Percentiles rank a stretch among this genome's conserved stretches.
phyloP scores from a whole-genome alignment of 768 basidiomycete genomes.

The Tricholoma matsutake region DNA sequence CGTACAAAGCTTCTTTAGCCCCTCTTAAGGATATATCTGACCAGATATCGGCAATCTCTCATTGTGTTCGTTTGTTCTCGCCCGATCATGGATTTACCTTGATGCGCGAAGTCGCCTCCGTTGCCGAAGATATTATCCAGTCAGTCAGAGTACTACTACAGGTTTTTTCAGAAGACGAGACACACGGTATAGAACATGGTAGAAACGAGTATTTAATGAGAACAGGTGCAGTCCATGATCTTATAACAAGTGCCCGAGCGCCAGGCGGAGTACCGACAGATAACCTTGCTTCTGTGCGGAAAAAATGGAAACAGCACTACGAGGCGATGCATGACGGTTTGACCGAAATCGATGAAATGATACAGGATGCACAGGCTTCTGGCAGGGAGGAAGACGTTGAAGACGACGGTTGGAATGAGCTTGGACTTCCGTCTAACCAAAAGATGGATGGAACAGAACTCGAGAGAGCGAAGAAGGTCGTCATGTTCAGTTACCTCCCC shows the following conservation, averaged over 20 bases:
- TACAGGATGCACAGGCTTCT: slow-evolving; percentile 35
- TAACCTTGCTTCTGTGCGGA: slow-evolving; percentile 56
- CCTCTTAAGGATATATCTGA: slow-evolving; percentile 53
- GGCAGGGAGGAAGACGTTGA: slow-evolving; percentile 28
- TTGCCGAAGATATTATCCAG: slow-evolving; percentile 40
- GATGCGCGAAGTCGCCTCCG: slow-evolving; percentile 37
- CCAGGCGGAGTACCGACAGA: slow-evolving; percentile 48
- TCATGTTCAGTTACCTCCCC: slow-evolving; percentile 6
- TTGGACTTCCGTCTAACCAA: slow-evolving; percentile 47
- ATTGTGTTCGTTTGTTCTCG: slow-evolving; percentile 46
- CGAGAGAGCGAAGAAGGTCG: slow-evolving; percentile 58
- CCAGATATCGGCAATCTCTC: slow-evolving; percentile 46
- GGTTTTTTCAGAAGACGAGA: slow-evolving; percentile 38
- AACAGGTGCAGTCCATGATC: slow-evolving; percentile 59
- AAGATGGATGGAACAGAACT: slow-evolving; percentile 48
- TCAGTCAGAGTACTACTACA: slow-evolving; percentile 43
- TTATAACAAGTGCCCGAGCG: slow-evolving; percentile 50
- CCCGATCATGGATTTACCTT: slow-evolving; percentile 46
- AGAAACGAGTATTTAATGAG: slow-evolving; percentile 52
- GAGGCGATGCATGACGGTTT: slow-evolving; percentile 60
- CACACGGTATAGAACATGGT: slow-evolving; percentile 19
- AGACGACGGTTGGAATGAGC: slow-evolving; percentile 62
- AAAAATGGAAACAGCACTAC: slow-evolving; percentile 47
- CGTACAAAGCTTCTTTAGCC: slow-evolving; percentile 46
- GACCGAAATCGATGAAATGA: slow-evolving; percentile 55